Base-by-base conservation (phyloP, 495 filamentous ascomycete species). In the Annulohypoxylon bovei region DNA sequence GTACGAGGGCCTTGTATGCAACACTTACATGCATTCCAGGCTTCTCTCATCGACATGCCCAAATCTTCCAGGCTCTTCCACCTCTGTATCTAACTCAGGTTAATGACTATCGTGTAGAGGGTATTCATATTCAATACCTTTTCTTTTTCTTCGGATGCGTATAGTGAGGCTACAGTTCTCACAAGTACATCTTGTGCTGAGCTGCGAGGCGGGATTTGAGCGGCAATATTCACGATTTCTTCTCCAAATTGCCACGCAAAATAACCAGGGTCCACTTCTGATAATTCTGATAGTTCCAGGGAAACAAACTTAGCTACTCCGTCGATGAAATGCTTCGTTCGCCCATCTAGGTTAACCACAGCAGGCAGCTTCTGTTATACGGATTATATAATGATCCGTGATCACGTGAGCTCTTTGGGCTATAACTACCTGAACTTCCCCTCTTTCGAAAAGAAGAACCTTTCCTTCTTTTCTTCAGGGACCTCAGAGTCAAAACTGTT, bases 131-230 rank as follows among this genome's bases (percentile, higher is more conserved):
- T 9, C n/a, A 44, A 16, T 39, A 63, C 60, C 30, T 62, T 27
- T 3, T 20, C 18, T n/a, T 23, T 9, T 7, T 50, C 28, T 9
- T 20, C 9, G 2, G 14, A 23, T 0, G 1, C n/a, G 7, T 50
- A 8, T n/a, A 59, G 23, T 6, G 52, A 42, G 33, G 1, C 12
- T 16, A 60, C 3, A 12, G 6, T 27, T 0, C 33, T n/a, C 6
- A 67, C 18, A n/a, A 67, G 54, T 6, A 67, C 25, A n/a, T 60
- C 64, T 53, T 67, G 54, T 9, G 14, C 44, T 0, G 18, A 12
- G 27, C 1, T 40, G 11, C 33, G 16, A 35, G 44, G 55, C 3
- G 54, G 46, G 14, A 53, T 27, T 2, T 23, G 2, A 25, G 18
- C 30, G 18, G 64, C 44, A 23, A 67, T 33, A 0, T 11, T 22